Percentiles rank a stretch among this genome's conserved stretches.
These are phyloP conservation scores for Cyberlindnera veronae DNA, from an alignment of 805 yeast species.

Conservation along the genomic window DNA sequence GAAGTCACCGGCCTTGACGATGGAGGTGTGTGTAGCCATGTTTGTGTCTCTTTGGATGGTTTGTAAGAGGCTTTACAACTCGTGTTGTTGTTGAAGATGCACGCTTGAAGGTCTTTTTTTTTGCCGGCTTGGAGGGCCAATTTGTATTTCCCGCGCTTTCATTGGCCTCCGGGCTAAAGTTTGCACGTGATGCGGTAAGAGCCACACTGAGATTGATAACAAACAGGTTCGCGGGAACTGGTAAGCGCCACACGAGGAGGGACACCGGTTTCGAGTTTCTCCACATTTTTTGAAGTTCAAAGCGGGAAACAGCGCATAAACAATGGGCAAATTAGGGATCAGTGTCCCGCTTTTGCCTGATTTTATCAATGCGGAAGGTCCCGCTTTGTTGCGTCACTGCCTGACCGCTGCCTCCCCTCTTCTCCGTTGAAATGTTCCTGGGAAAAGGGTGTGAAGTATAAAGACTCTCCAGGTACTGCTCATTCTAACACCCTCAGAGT, in stretches of 20 bases:
- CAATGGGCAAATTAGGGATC: no score
- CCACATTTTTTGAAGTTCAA: no score
- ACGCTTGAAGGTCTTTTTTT: not conserved
- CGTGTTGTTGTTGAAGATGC: not conserved
- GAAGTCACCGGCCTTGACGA: slow-evolving; percentile 72
- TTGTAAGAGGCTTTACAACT: not conserved
- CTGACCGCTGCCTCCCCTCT: no score
- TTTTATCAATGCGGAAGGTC: no score
- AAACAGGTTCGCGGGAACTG: not conserved
- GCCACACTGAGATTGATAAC: not conserved
- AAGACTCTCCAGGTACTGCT: no score
- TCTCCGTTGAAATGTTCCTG: no score
- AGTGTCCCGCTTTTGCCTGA: no score
- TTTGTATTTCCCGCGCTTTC: not conserved
- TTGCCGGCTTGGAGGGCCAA: not conserved
- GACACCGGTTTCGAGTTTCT: no score
- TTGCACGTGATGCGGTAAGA: not conserved
- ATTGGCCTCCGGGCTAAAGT: slow-evolving; percentile 1
- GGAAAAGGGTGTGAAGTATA: no score
- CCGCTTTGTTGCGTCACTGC: no score
- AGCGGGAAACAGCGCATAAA: no score
- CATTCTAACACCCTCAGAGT: no score
- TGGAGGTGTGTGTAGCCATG: slow-evolving; percentile 47
- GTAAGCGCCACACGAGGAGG: not conserved
- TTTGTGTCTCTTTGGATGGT: not conserved